Conservation (phyloP, 2,329 filamentous ascomycete species). For the Ceratocystiopsis sp. region DNA sequence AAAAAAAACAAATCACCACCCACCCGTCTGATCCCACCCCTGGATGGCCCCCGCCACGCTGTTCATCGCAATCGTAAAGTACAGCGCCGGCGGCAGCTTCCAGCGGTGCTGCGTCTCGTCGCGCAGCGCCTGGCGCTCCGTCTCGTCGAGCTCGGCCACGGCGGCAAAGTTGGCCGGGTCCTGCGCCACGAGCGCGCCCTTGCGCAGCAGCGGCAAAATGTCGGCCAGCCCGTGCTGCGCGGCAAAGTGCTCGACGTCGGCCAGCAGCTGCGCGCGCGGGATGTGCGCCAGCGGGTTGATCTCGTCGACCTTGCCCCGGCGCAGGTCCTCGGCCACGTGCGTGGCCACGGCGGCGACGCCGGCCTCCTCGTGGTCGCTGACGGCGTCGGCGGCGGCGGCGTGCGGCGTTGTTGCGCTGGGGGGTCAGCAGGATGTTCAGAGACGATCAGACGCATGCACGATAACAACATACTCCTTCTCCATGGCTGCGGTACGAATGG, state of each 20-base stretch:
- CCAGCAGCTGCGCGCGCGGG: conserved; percentile 7
- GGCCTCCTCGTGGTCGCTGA: not conserved
- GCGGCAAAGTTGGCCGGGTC: conserved; percentile 45
- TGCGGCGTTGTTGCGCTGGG: too few relatives aligned
- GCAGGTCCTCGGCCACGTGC: not conserved
- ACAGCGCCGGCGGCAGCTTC: conserved; percentile 43
- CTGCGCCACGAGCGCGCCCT: conserved; percentile 59
- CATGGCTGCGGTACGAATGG: too few relatives aligned
- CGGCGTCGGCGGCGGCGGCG: too few relatives aligned
- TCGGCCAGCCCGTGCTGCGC: conserved; percentile 38
- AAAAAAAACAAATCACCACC: not conserved
- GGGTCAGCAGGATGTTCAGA: too few relatives aligned
- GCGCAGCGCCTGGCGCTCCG: conserved; percentile 36
- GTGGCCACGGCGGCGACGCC: not conserved
- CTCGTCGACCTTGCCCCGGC: conserved; percentile 4
- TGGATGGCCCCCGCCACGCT: conserved; percentile 55
- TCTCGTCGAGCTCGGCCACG: conserved; percentile 20
- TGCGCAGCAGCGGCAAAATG: conserved; percentile 35
- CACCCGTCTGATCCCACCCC: conserved; percentile 47
- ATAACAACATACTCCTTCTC: too few relatives aligned
- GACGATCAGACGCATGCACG: too few relatives aligned
- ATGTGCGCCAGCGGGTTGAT: conserved; percentile 8
- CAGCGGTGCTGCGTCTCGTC: conserved; percentile 42
- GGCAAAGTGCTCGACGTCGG: conserved; percentile 6
- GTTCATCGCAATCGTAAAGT: conserved; percentile 49